A percentile compares a stretch with the other conserved stretches of the same genome.
Evolutionary conservation across 2,329 filamentous ascomycete genomes (phyloP).

Genomic region (Xylaria sp.): DNA sequence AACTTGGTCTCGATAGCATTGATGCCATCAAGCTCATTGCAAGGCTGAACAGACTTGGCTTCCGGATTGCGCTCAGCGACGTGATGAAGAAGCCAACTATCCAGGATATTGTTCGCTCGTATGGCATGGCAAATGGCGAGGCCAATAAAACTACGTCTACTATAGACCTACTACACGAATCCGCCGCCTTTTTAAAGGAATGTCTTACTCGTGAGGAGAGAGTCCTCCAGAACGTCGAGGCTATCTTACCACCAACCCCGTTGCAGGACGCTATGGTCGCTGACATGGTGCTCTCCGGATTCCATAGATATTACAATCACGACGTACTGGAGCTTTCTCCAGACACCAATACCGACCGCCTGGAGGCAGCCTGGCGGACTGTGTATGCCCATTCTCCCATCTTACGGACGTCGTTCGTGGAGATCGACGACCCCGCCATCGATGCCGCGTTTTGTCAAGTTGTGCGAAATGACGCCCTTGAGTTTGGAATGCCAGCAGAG

Average conservation of each 20-base stretch:
- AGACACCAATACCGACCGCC: conserved; percentile 55
- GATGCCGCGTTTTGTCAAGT: conserved; percentile 54
- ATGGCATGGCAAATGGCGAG: not conserved
- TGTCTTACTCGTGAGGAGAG: conserved; percentile 42
- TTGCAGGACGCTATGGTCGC: conserved; percentile 86
- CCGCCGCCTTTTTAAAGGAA: conserved; percentile 40
- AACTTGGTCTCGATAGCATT: conserved; percentile 88
- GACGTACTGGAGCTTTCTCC: conserved; percentile 68
- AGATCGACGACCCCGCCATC: conserved; percentile 63
- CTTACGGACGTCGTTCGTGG: conserved; percentile 72
- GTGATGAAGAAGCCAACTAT: conserved; percentile 77
- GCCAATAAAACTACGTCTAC: conserved; percentile 1
- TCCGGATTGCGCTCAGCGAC: conserved; percentile 70
- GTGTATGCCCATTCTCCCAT: conserved; percentile 68
- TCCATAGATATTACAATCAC: conserved; percentile 81
- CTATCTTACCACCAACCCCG: conserved; percentile 74
- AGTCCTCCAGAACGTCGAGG: conserved; percentile 50
- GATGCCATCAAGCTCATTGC: conserved; percentile 85
- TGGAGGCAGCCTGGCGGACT: conserved; percentile 63
- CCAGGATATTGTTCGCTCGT: conserved; percentile 53
- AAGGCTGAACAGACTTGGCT: conserved; percentile 61
- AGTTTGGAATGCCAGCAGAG: conserved; percentile 24
- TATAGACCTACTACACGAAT: conserved; percentile 25
- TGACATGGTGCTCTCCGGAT: conserved; percentile 77
- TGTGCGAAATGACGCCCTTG: conserved; percentile 37